Percentiles rank a stretch among this genome's conserved stretches.
These are phyloP conservation scores for Quercus mongolica DNA, from an alignment of 306 rosid genomes.

Conservation along the genomic window DNA sequence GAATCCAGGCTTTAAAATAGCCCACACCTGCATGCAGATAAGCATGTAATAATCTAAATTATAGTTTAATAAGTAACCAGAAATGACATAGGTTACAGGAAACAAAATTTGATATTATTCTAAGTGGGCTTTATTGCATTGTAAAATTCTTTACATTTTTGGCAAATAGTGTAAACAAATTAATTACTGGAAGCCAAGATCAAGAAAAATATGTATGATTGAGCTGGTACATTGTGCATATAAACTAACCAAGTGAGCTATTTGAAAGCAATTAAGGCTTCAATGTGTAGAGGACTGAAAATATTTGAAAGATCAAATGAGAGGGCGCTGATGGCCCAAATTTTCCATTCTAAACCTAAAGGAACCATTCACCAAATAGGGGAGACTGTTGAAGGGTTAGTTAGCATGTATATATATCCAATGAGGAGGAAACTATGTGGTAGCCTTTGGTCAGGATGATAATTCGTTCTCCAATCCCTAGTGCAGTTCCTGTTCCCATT, in stretches of 20 bases:
- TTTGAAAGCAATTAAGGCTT: not conserved
- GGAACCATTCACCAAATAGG: not conserved
- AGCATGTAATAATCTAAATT: not conserved
- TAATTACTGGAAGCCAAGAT: not conserved
- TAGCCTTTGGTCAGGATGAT: not conserved
- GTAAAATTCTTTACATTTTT: not conserved
- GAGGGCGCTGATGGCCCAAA: not conserved
- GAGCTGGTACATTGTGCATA: not conserved
- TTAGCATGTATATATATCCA: too few species aligned
- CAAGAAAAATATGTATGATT: not conserved
- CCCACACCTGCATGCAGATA: slow-evolving; percentile 77
- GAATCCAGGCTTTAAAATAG: slow-evolving; percentile 92
- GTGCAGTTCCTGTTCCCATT: not conserved
- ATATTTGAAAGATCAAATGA: not conserved
- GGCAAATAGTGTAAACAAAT: not conserved
- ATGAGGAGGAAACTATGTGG: not conserved
- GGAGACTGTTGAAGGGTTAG: not conserved
- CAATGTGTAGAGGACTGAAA: not conserved
- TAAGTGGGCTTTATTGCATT: not conserved
- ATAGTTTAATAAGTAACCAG: not conserved
- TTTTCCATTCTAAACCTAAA: not conserved
- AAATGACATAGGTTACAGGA: slow-evolving; percentile 13
- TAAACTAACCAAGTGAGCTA: not conserved
- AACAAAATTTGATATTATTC: slow-evolving; percentile 2
- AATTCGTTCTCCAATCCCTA: not conserved